Conservation (phyloP, 2,329 filamentous ascomycete genomes). For the Zymoseptoria pseudotritici region DNA sequence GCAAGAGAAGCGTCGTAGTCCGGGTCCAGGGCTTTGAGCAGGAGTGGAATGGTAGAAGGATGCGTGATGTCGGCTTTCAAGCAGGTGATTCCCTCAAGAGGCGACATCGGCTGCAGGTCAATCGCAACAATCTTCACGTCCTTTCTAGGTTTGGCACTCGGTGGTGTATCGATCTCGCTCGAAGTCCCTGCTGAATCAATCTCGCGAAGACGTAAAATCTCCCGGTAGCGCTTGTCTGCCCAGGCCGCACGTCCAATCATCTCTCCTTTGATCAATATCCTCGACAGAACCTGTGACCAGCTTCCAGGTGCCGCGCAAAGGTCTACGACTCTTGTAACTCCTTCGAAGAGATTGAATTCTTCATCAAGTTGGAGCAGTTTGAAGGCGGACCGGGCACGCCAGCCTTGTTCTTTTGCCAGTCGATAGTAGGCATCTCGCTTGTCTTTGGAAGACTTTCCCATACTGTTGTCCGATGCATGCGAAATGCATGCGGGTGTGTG, state of each 20-base stretch:
- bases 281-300: conserved; percentile 94
- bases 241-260: conserved; percentile 79
- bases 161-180: background rate
- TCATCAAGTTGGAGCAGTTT: conserved; percentile 93
- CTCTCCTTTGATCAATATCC: conserved; percentile 88
- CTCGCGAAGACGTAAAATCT: conserved; percentile 17
- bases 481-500: background rate
- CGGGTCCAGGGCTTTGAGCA: conserved; percentile 77
- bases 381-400: conserved; percentile 92
- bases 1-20: conserved; percentile 37
- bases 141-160: conserved; percentile 15
- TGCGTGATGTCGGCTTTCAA: conserved; percentile 96
- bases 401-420: conserved; percentile 96
- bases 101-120: conserved; percentile 91
- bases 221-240: conserved; percentile 69
- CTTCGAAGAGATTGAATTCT: conserved; percentile 90
- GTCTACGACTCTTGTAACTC: conserved; percentile 88
- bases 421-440: conserved; percentile 98
- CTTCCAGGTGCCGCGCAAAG: conserved; percentile 92
- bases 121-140: conserved; percentile 91
- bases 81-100: conserved; percentile 84
- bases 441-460: conserved; percentile 85
- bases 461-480: conserved; percentile 5
- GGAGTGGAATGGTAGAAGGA: conserved; percentile 83
- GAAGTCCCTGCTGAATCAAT: background rate